Base-by-base conservation (phyloP, 164 flowering plant species). In the Liriodendron chinense region DNA sequence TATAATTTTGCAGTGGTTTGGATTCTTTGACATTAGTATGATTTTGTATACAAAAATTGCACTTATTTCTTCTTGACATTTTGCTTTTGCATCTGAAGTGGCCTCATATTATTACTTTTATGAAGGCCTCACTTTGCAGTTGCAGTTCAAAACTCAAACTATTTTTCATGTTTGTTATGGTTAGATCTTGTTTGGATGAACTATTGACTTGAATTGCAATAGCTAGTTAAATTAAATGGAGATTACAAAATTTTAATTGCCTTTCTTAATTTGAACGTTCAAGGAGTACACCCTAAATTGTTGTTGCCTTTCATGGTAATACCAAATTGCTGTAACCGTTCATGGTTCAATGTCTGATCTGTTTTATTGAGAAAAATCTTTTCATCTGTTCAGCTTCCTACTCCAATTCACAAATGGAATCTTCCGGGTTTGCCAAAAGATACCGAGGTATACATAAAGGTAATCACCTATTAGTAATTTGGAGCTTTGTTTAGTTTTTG, bases 321-420 rank as follows among this genome's bases (percentile, higher is more conserved):
- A 34, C 43, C 43, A 34, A 34, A 34, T 34, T 34, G 43, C 47
- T 48, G 47, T 70, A 6, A 23, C 57, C 14, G 13, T 56, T 14
- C 20, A 25, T 71, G 47, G 21, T 1, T 47, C 13, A n/a, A 47
- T 71, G n/a, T 20, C 18, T 21, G 43, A 18, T 61, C 16, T 16
- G 3, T 28, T 20, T 61, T 9, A 28, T 61, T 72, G 50, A 34
- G 24, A 28, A 28, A n/a, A 25, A 9, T 43, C 12, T 8, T 34
- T 65, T 69, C 48, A 28, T 25, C 75, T 22, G 7, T 12, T 70
- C 86, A 94, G 98, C 77, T 90, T 72, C 99, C 99, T 1, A 92
- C 99, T 73, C 99, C 99, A 10, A 91, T 96, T 69, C 99, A 96
- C 86, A 89, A 72, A 74, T 96, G 98, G 99, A 87, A 91, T 77